phyloP scores from a whole-genome alignment of 2,329 filamentous ascomycete genomes.

The Mycosphaerella sp. region DNA sequence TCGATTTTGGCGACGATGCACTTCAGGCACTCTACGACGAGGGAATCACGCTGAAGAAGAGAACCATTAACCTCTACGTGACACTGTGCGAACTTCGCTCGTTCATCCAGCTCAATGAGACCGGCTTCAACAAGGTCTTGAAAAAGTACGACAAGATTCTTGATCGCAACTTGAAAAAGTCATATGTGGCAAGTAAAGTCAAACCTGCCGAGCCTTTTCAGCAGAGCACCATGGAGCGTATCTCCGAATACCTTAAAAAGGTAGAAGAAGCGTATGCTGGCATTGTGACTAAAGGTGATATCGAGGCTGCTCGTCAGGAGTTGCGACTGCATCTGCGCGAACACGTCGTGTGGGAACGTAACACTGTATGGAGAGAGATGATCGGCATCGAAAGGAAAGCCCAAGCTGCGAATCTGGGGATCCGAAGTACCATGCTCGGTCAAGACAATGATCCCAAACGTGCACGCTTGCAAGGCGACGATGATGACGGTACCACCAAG shows the following conservation, averaged over 20 bases:
- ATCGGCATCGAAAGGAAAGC: slow-evolving; percentile 95
- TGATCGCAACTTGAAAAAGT: slow-evolving; percentile 69
- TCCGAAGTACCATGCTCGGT: slow-evolving; percentile 71
- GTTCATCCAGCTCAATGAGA: slow-evolving; percentile 92
- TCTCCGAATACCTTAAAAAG: slow-evolving; percentile 65
- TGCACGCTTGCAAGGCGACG: slow-evolving; percentile 77
- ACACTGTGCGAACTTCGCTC: slow-evolving; percentile 92
- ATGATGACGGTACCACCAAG: slow-evolving; percentile 59
- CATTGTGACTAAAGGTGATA: slow-evolving; percentile 75
- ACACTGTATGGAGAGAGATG: slow-evolving; percentile 98
- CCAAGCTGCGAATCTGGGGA: slow-evolving; percentile 84
- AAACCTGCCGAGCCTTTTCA: slow-evolving; percentile 77
- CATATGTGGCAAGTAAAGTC: slow-evolving; percentile 70
- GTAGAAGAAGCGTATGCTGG: slow-evolving; percentile 77
- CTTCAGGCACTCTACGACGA: slow-evolving; percentile 63
- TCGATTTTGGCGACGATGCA: slow-evolving; percentile 72
- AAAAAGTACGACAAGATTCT: slow-evolving; percentile 99
- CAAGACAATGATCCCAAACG: slow-evolving; percentile 61
- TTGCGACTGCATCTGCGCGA: slow-evolving; percentile 85
- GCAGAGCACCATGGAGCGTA: slow-evolving; percentile 59
- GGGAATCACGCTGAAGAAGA: slow-evolving; percentile 85
- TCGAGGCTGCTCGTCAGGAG: slow-evolving; percentile 71
- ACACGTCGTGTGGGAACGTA: slow-evolving; percentile 97
- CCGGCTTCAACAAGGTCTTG: slow-evolving; percentile 89
- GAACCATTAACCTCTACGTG: slow-evolving; percentile 80